phyloP scores from a whole-genome alignment of 106 monocot species.

The Allium cepa region DNA sequence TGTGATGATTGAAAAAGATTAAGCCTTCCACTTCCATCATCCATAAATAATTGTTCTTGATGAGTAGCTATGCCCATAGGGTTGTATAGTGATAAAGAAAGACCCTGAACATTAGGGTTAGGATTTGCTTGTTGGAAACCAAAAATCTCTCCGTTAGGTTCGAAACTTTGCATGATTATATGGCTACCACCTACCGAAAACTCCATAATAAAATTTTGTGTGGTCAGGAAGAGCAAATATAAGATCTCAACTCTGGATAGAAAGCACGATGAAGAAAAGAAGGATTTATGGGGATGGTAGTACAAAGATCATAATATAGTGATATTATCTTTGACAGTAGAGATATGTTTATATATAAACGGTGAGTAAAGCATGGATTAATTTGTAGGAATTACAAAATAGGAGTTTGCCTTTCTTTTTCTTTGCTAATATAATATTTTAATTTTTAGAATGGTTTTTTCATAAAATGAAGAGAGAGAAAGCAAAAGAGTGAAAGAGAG shows the following conservation, averaged over 20 bases:
- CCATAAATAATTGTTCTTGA: constrained; percentile 5
- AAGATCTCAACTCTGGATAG: neutral
- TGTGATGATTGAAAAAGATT: neutral
- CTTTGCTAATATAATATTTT: neutral
- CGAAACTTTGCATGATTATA: constrained; percentile 16
- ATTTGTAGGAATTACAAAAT: constrained; percentile 18
- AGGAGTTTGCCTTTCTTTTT: neutral
- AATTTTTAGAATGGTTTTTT: constrained; percentile 12
- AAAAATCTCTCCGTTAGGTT: constrained; percentile 13
- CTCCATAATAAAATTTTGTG: neutral
- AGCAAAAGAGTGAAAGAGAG: constrained; percentile 6
- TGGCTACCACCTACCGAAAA: constrained; percentile 13
- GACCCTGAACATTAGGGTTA: constrained; percentile 6
- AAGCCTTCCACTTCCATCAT: neutral
- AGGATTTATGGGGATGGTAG: neutral
- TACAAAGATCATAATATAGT: too few species aligned
- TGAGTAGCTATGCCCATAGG: constrained; percentile 6
- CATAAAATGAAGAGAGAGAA: neutral
- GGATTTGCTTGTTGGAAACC: constrained; percentile 10
- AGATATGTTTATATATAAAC: neutral
- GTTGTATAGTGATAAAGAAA: constrained; percentile 23
- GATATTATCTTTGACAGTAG: too few species aligned
- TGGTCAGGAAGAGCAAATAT: neutral
- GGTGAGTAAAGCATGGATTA: neutral
- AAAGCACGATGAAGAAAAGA: neutral